Evolutionary conservation across 352 stramenopile species (phyloP).

Genomic region (Pythium apleroticum): DNA sequence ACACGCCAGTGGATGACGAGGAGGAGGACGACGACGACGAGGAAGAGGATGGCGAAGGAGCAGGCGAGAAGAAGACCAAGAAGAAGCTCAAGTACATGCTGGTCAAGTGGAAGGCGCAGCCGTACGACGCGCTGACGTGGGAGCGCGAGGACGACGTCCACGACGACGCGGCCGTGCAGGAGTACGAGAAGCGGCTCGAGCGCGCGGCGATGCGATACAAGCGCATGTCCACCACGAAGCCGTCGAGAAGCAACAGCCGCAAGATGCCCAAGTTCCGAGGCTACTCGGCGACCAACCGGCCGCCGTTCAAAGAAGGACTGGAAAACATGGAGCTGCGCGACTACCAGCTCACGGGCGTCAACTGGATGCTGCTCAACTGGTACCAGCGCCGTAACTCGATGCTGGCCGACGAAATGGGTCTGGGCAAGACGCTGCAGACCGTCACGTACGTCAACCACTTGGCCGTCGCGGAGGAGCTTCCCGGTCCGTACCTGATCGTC

Average conservation of each 20-base stretch:
- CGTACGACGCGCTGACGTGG: conserved; percentile 98
- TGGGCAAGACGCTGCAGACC: conserved; percentile 96
- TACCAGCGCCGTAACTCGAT: conserved; percentile 98
- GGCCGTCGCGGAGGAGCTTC: conserved; percentile 91
- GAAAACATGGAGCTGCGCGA: conserved; percentile 91
- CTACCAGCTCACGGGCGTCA: conserved; percentile 99
- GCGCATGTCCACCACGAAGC: conserved; percentile 36
- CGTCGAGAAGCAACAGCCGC: conserved; percentile 27
- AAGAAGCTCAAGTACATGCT: conserved; percentile 92
- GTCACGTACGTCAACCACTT: conserved; percentile 96
- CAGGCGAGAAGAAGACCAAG: neutral
- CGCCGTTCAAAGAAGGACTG: conserved; percentile 50
- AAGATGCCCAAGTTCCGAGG: conserved; percentile 69
- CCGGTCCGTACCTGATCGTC: conserved; percentile 97
- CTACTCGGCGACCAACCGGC: conserved; percentile 60
- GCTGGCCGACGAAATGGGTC: conserved; percentile 99
- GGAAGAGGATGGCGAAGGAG: conserved; percentile 5
- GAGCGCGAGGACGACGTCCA: conserved; percentile 96
- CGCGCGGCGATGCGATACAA: conserved; percentile 53
- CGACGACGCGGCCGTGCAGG: conserved; percentile 73
- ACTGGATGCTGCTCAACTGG: conserved; percentile 99
- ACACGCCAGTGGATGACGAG: conserved; percentile 52
- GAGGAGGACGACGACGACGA: conserved; percentile 26
- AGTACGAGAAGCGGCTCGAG: conserved; percentile 77
- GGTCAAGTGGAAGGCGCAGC: conserved; percentile 98